Evolutionary conservation across 2,329 filamentous ascomycete genomes (phyloP), one percentile per base, ranked within the genome.

Genomic region (Claviceps pazoutovae): DNA sequence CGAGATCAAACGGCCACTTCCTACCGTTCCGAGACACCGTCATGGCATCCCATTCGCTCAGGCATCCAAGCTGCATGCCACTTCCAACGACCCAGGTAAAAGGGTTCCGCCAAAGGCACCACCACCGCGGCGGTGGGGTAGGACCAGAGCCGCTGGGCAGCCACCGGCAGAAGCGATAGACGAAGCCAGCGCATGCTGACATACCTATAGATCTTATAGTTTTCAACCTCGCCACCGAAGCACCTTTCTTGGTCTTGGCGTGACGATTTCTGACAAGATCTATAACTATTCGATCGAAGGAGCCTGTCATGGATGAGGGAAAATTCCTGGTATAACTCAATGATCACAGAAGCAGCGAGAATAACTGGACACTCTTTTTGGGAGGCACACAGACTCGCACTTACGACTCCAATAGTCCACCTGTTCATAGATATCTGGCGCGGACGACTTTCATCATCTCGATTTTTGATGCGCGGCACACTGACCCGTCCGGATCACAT

Each of bases 21-120:
- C 78, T 2, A 72, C 71, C 46, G 74, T 82, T 19, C 78, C 78
- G 2, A 77, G 68, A 58, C 77, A 80, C 55, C 69, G 74, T 2
- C 77, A 80, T 53, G 78, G 78, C 7, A 64, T 70, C 4, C 74
- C 74, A 2, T 66, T 71, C 47, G 58, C 65, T 11, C 67, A 66
- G 34, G 61, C 62, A 51, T 60, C 62, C 37, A 67, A 59, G 45
- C 30, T 59, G 17, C 59, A 61, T 36, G 47, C 58, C 36, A 63
- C 63, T 46, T 62, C 59, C 26, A 65, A 65, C 42, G 64, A 62
- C 1, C 53, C 53, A 13, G 53, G 56, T 16, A 74, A 73, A 57
- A 73, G 68, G 56, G 62, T 67, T 17, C 71, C 71, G 2, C 71
- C 71, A 1, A 72, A 73, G 56, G 69, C 71, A 49, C 71, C 71